phyloP scores from a whole-genome alignment of 768 basidiomycete genomes.

The Lenzites betulinus region DNA sequence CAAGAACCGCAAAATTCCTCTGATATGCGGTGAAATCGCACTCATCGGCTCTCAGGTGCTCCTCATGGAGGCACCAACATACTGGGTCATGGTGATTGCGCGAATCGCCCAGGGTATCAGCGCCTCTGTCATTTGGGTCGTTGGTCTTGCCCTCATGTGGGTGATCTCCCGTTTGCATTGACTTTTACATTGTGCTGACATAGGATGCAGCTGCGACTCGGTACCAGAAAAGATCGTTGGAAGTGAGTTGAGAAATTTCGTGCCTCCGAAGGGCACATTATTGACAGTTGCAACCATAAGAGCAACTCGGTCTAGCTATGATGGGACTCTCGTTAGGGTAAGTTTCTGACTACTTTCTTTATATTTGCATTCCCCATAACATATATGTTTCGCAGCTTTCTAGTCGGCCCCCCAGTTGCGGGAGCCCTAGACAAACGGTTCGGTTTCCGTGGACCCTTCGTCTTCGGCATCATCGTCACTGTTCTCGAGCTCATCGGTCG shows the following conservation, averaged over 20 bases:
- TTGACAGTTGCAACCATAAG: slow-evolving; percentile 20
- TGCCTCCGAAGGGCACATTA: not conserved
- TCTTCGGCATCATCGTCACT: slow-evolving; percentile 38
- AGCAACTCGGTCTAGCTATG: slow-evolving; percentile 43
- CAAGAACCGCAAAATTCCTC: slow-evolving; percentile 33
- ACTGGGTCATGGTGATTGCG: slow-evolving; percentile 42
- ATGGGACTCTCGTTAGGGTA: slow-evolving; percentile 42
- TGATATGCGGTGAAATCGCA: slow-evolving; percentile 35
- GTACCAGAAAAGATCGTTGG: slow-evolving; percentile 37
- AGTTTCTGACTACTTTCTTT: not conserved
- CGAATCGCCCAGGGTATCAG: slow-evolving; percentile 44
- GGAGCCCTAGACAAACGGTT: slow-evolving; percentile 39
- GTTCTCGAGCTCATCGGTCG: slow-evolving; percentile 39
- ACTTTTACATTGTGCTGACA: not conserved
- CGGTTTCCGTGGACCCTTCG: slow-evolving; percentile 42
- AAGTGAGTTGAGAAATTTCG: slow-evolving; percentile 21
- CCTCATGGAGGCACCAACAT: slow-evolving; percentile 42
- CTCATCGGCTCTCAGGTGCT: slow-evolving; percentile 40
- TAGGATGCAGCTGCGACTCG: slow-evolving; percentile 37
- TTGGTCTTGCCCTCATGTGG: slow-evolving; percentile 41
- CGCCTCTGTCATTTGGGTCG: slow-evolving; percentile 42
- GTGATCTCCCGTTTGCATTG: slow-evolving; percentile 1
- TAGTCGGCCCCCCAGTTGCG: slow-evolving; percentile 41
- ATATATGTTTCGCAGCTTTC: slow-evolving; percentile 27
- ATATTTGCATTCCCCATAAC: not conserved